Base-by-base conservation (phyloP, 208 protist genomes). In the Crithidia bombi region DNA sequence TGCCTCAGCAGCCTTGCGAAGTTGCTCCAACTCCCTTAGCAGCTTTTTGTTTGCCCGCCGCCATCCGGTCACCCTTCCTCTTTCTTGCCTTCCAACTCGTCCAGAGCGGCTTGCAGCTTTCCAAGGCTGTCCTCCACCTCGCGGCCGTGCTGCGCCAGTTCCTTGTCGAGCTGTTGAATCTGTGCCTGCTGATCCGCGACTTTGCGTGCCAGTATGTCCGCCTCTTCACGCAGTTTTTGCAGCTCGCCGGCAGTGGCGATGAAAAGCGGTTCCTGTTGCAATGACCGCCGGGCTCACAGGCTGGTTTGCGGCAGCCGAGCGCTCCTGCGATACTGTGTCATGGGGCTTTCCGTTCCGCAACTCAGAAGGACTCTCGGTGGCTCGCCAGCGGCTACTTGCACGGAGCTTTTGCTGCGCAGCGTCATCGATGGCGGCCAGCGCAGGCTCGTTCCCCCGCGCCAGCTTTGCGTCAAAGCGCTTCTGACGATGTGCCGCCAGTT, bases 191-290 rank as follows among this genome's bases (percentile, higher is more conserved):
- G 54, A 7, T 59, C 33, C 15, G 54, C 54, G 1, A 44, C 54
- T n/a, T 25, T 23, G 25, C 54, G 54, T 5, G 54, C 75, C 15
- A 78, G 62, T 47, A 67, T 59, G 35, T 79, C 74, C n/a, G 56
- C 61, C 38, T 80, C 71, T 9, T 76, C 57, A 25, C 21, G 41
- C 54, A 59, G 54, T n/a, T 59, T n/a, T 10, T 28, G 54, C 54
- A 59, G 54, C 25, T 59, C 54, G 10, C 44, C 35, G 3, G 54
- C 54, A 3, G 54, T 59, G 14, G 54, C 54, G 7, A 59, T 36
- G 2, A 44, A 44, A 7, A 59, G 54, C 2, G 54, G 54, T 11
- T 59, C 54, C n/a, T 44, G 54, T n/a, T 9, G 54, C 54, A 19
- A 59, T 39, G 2, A 59, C 19, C 3, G 15, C 54, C 35, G 54